Base-by-base conservation (phyloP, 2,329 filamentous ascomycete species). In the Aspergillus alliaceus region DNA sequence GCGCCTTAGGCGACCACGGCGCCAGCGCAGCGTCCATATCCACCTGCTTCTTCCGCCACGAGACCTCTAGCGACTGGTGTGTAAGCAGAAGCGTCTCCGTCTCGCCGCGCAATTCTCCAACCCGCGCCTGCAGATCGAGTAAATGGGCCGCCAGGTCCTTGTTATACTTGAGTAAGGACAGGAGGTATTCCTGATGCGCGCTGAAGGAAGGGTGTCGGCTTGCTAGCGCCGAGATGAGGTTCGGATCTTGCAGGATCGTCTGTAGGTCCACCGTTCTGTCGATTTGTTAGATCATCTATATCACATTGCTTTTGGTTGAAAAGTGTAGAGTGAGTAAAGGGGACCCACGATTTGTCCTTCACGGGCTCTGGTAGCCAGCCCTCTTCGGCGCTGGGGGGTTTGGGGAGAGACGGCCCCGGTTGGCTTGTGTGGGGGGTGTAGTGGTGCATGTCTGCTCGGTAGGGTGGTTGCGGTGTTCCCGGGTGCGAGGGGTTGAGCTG, bases 21-120 rank as follows among this genome's bases (percentile, higher is more conserved):
- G 86, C 85, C 59, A 98, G 79, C 6, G 90, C 91, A 51, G 86
- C 82, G 72, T 98, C 95, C 84, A 96, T 95, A 66, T 95, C 91
- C 1, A 85, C 82, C 74, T 98, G 91, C 74, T 95, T 96, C 64
- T 90, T 85, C 54, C 88, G 86, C 90, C 95, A 98, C 69, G 93
- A 89, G n/a, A 93, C 86, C 77, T 98, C 95, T 15, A 97, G 84
- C 1, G 90, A 90, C 67, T 93, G 90, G 22, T 95, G 86, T 11
- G 90, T 84, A 1, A 98, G 82, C 0, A 98, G 84, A 58, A 93
- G 88, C 3, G 91, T 88, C 70, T 96, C 91, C 0, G 90, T 89
- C 1, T 84, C 81, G 27, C 86, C 82, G 55, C 93, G 88, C 2
- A 80, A 67, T 18, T 70, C 66, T 11, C 75, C 71, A 12, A 88